These are phyloP conservation scores for Leishmania martiniquensis DNA, from an alignment of 208 protist species.

Conservation along the genomic window DNA sequence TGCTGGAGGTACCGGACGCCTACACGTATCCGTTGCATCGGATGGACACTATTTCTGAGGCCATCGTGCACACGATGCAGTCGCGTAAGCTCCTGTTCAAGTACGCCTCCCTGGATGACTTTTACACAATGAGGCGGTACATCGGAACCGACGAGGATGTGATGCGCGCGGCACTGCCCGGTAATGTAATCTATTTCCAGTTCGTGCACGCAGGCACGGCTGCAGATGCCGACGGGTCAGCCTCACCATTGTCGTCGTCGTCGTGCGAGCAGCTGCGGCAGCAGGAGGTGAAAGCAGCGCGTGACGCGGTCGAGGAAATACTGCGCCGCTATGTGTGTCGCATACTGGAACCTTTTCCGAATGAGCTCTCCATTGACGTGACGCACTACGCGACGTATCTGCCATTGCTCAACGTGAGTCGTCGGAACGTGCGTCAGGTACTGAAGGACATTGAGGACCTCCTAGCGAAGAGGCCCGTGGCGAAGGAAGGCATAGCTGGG, in stretches of 20 bases:
- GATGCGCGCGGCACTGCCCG: slow-evolving; percentile 1
- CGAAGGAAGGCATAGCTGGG: slow-evolving; percentile 25
- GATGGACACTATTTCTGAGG: slow-evolving; percentile 47
- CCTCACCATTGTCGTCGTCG: neutral
- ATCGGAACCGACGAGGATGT: slow-evolving; percentile 33
- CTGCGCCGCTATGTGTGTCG: slow-evolving; percentile 43
- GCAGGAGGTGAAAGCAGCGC: slow-evolving; percentile 13
- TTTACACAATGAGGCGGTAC: slow-evolving; percentile 13
- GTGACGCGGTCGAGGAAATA: slow-evolving; percentile 29
- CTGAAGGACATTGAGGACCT: slow-evolving; percentile 27
- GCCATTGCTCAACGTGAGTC: slow-evolving; percentile 30
- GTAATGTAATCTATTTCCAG: slow-evolving; percentile 9
- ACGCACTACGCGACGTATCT: slow-evolving; percentile 48
- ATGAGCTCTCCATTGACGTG: slow-evolving; percentile 57
- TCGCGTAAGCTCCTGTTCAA: slow-evolving; percentile 50
- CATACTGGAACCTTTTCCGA: slow-evolving; percentile 38
- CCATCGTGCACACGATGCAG: slow-evolving; percentile 40
- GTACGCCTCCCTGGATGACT: slow-evolving; percentile 31
- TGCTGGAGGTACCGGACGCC: slow-evolving; percentile 26
- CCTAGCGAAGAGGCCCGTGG: slow-evolving; percentile 21
- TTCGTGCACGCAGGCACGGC: slow-evolving; percentile 6
- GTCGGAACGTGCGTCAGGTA: slow-evolving; percentile 41
- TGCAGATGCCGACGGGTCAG: neutral
- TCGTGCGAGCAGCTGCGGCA: neutral
- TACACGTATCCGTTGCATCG: slow-evolving; percentile 47